Base-by-base conservation (phyloP, 306 rosid species). In the Cucurbita moschata region DNA sequence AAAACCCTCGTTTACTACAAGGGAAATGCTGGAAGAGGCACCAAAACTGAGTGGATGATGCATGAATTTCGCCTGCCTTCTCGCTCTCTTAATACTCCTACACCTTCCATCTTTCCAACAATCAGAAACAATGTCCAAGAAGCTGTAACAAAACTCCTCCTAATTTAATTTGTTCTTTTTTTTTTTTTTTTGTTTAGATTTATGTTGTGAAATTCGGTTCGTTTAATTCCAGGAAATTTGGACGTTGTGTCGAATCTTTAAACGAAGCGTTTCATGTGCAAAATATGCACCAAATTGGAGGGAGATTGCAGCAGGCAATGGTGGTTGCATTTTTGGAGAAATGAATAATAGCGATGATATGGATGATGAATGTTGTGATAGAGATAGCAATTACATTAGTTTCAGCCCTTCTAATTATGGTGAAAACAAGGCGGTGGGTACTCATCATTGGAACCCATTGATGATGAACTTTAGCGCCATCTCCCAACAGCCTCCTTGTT, bases 31-130 rank as follows among this genome's bases (percentile, higher is more conserved):
- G 97, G 97, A 5, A 93, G 84, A 84, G 98, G 97, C 72, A 85
- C 89, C 76, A 93, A 93, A 84, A 93, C 98, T 39, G 97, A 93
- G 52, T 93, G 98, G 98, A 93, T 93, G 98, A 93, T 93, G 98
- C 96, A 93, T 23, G 98, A 93, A 77, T 93, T 93, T 85, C 98
- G 98, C 65, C 88, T 80, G 53, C 96, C 94, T 13, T 73, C 46
- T 3, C 71, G 15, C 6, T 10, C 77, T 53, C 46, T 15, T 35
- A 21, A 49, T 50, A 1, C 77, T 26, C 52, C 56, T 6, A 2
- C 35, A 30, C 35, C 10, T 18, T 61, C 72, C 38, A 43, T 67
- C 66, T 26, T 73, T 9, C 54, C 5, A 47, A 57, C 8, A 26
- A 30, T 43, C 56, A 8, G 6, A 49, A 39, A 60, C 10, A 78